These are phyloP conservation scores for Potentilla sterilis DNA, from an alignment of 306 rosid species.

Conservation along the genomic window DNA sequence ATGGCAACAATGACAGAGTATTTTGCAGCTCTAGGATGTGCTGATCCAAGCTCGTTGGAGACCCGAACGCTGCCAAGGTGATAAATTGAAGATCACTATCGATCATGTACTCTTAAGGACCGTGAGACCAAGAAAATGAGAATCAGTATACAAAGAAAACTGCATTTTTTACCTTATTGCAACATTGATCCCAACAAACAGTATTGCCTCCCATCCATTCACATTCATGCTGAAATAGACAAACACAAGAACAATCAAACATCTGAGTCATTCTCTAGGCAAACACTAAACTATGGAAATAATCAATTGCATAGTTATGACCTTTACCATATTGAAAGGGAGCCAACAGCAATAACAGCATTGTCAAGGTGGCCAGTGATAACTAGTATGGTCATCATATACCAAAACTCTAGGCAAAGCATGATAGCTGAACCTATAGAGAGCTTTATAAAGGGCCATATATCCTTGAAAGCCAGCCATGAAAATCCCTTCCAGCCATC, in stretches of 20 bases:
- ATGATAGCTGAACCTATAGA: slow-evolving; percentile 87
- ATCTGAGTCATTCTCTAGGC: neutral
- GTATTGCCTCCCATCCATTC: slow-evolving; percentile 93
- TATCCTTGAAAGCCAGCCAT: slow-evolving; percentile 77
- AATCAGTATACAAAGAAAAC: neutral
- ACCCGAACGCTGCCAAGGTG: slow-evolving; percentile 65
- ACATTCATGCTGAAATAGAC: slow-evolving; percentile 73
- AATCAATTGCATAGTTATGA: neutral
- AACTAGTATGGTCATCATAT: slow-evolving; percentile 85
- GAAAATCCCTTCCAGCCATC: slow-evolving; percentile 91
- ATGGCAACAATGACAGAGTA: slow-evolving; percentile 58
- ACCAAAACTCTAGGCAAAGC: slow-evolving; percentile 96
- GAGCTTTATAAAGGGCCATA: slow-evolving; percentile 74
- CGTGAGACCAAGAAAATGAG: neutral
- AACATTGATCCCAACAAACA: slow-evolving; percentile 90
- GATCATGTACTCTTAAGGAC: neutral
- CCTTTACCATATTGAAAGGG: slow-evolving; percentile 82
- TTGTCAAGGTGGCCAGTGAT: slow-evolving; percentile 94
- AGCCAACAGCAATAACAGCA: slow-evolving; percentile 86
- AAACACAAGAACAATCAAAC: neutral
- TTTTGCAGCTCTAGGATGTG: slow-evolving; percentile 83
- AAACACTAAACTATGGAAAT: neutral
- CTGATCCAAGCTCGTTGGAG: slow-evolving; percentile 92
- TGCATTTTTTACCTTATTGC: slow-evolving; percentile 64
- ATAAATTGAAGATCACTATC: neutral